Base-by-base conservation (phyloP, 768 basidiomycete species). In the Tulasnella sp. region DNA sequence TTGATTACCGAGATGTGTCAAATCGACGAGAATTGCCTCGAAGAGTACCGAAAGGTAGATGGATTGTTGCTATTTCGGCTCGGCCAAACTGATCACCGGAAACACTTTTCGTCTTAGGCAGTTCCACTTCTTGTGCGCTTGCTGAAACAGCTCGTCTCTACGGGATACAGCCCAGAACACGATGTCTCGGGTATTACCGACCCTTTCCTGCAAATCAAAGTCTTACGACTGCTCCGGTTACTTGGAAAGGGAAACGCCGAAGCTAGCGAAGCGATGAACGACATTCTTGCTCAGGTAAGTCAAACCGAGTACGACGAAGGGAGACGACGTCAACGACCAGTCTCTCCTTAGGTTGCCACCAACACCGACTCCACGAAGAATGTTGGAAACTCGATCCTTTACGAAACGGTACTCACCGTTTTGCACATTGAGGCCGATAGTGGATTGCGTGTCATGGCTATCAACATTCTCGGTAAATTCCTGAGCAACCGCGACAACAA, bases 121-220 rank as follows among this genome's bases (percentile, higher is more conserved):
- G 95, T 98, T 2, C 92, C 94, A 1, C 82, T 95, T 11, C 90
- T 99, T 32, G 96, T 98, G 69, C 90, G 94, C 75, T 94, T 97
- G 77, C 85, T 99, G 75, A 98, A 98, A 79, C 91, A 94, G 1
- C 83, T 98, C 73, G 93, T 92, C 47, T 95, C 96, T 0, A 97
- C 95, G 3, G 96, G 96, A 9, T 98, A 97, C 80, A 96, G 94
- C 76, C 95, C 97, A 29, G 97, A 98, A 79, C 97, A 98, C 77
- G 97, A 99, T 76, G 97, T 99, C 11, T 94, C 94, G n/a, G 97
- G 97, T 41, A 97, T 99, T 80, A 98, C 97, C 17, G 95, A 96
- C 80, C 94, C 94, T 7, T 95, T 95, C 84, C 83, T 95, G 7
- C 94, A 96, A 80, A 89, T 95, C 76, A 99, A 98, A 81, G 88